Percentiles rank a stretch among this genome's conserved stretches.
phyloP scores from a whole-genome alignment of 1,284 basidiomycete species.

The Phylloporus gajari region DNA sequence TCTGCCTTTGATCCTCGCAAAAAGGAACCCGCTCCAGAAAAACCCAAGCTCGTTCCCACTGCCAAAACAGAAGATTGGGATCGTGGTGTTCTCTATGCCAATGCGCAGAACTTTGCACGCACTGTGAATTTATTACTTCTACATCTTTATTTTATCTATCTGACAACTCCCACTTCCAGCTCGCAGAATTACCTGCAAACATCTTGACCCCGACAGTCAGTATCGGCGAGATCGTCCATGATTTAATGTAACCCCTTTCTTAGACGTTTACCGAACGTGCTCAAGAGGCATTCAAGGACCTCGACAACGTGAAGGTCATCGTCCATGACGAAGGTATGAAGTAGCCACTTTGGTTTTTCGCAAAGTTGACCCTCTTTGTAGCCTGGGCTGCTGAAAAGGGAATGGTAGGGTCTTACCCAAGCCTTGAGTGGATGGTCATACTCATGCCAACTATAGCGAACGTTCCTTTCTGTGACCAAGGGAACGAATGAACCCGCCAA shows the following conservation, averaged over 20 bases:
- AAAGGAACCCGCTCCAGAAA: conserved; percentile 57
- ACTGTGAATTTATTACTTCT: conserved; percentile 59
- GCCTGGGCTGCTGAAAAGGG: conserved; percentile 85
- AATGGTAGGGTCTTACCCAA: conserved; percentile 63
- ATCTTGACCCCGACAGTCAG: conserved; percentile 81
- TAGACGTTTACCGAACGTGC: conserved; percentile 79
- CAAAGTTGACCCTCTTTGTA: conserved; percentile 35
- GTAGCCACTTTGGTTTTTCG: not conserved
- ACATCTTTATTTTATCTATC: not conserved
- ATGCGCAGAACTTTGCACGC: conserved; percentile 86
- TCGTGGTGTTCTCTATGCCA: conserved; percentile 75
- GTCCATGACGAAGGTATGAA: conserved; percentile 77
- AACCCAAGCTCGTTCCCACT: conserved; percentile 59
- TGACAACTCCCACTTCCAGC: conserved; percentile 62
- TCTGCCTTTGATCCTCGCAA: conserved; percentile 68
- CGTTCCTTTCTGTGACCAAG: conserved; percentile 88
- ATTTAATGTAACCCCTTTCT: not conserved
- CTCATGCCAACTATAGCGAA: conserved; percentile 56
- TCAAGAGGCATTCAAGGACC: no score
- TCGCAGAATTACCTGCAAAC: conserved; percentile 88
- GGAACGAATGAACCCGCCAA: conserved; percentile 88
- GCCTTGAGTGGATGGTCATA: conserved; percentile 1
- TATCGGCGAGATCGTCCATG: not conserved
- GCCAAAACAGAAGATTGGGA: conserved; percentile 70
- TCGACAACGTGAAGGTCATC: conserved; percentile 77